phyloP scores from a whole-genome alignment of 768 basidiomycete species.

The Russula foetens region DNA sequence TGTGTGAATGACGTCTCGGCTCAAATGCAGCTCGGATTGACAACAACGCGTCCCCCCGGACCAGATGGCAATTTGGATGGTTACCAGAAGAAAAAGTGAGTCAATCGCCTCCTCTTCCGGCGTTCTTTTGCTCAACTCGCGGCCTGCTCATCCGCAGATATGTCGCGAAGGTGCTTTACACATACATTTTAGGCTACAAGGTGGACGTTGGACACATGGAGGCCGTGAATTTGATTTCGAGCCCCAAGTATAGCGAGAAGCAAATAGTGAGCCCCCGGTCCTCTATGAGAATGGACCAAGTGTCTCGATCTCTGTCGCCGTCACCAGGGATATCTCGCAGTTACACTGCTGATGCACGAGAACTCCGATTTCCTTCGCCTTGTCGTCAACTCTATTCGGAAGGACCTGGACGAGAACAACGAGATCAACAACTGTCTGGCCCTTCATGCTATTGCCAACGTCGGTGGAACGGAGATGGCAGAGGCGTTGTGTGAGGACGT shows the following conservation, averaged over 20 bases:
- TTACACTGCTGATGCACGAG: slow-evolving; percentile 97
- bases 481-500: slow-evolving; percentile 92
- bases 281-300: background rate
- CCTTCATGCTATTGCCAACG: slow-evolving; percentile 95
- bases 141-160: slow-evolving; percentile 44
- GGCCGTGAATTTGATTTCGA: slow-evolving; percentile 95
- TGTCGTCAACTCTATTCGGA: slow-evolving; percentile 96
- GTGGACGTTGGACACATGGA: slow-evolving; percentile 99
- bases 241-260: slow-evolving; percentile 94
- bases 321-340: slow-evolving; percentile 87
- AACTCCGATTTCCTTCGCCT: slow-evolving; percentile 94
- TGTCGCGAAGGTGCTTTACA: slow-evolving; percentile 98
- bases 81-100: slow-evolving; percentile 89
- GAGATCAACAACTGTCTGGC: slow-evolving; percentile 96
- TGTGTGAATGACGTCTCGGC: slow-evolving; percentile 23
- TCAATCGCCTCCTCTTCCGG: slow-evolving; percentile 14
- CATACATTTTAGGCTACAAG: slow-evolving; percentile 97
- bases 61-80: slow-evolving; percentile 80
- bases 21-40: background rate
- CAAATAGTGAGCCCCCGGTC: slow-evolving; percentile 71
- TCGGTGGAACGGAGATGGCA: slow-evolving; percentile 97
- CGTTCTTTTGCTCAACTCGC: background rate
- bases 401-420: slow-evolving; percentile 90
- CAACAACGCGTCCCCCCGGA: background rate
- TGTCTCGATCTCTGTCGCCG: slow-evolving; percentile 7